Evolutionary conservation across 73 alveolate genomes (phyloP).

Genomic region (Symbiodinium natans): DNA sequence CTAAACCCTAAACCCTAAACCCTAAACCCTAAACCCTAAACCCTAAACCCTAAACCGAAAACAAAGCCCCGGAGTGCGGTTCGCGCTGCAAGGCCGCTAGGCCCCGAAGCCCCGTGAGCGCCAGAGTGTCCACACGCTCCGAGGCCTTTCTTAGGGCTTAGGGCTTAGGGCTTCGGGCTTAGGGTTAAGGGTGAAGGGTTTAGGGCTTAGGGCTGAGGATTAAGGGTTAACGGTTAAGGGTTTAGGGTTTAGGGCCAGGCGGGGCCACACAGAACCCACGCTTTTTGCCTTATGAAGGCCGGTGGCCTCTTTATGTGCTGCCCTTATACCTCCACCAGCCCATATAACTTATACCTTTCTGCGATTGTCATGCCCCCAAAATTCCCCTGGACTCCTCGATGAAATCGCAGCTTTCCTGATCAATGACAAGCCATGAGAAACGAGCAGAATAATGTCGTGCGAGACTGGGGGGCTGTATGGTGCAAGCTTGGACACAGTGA

Average conservation of each 20-base stretch:
- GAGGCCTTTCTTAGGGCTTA: background rate
- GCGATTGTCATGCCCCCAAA: background rate
- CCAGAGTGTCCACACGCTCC: conserved; percentile 80
- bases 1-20: no score
- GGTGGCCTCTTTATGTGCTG: no score
- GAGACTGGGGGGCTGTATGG: background rate
- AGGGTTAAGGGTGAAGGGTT: background rate
- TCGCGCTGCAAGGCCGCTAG: conserved; percentile 74
- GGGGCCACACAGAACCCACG: no score
- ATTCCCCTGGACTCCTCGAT: background rate
- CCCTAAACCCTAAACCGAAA: no score
- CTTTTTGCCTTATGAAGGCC: background rate
- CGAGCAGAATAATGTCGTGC: background rate
- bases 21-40: no score
- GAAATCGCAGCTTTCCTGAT: background rate
- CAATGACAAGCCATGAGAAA: background rate
- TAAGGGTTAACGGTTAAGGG: background rate
- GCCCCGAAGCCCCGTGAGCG: conserved; percentile 84
- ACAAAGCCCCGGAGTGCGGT: no score
- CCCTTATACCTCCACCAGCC: background rate
- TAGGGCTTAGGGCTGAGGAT: background rate
- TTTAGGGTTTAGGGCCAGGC: no score
- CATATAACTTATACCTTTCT: background rate
- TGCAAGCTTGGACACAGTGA: background rate
- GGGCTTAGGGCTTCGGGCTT: background rate